These are phyloP conservation scores for Suhomyces kilbournensis DNA, from an alignment of 805 yeast genomes.

Conservation along the genomic window DNA sequence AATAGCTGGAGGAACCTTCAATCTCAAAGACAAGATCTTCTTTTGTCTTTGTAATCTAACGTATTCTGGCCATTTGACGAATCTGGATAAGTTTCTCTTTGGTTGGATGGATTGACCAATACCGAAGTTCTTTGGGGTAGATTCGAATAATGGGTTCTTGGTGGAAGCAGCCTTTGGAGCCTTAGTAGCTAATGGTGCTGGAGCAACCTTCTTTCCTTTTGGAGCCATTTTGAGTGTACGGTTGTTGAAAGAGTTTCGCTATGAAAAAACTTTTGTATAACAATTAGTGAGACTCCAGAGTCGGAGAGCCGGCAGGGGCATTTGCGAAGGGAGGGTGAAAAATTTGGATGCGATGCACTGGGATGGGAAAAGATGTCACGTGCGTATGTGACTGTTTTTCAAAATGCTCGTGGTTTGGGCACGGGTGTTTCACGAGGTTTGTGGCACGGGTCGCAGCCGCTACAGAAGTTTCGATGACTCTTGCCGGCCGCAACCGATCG, in stretches of 20 bases:
- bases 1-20: slow-evolving; percentile 98
- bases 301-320: neutral
- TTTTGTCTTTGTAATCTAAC: slow-evolving; percentile 98
- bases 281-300: neutral
- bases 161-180: slow-evolving; percentile 31
- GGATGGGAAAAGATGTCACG: neutral
- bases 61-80: slow-evolving; percentile 99
- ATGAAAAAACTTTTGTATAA: neutral
- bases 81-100: slow-evolving; percentile 94
- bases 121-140: slow-evolving; percentile 91
- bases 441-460: neutral
- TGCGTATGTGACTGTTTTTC: slow-evolving; percentile 1
- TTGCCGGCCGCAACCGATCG: too few species aligned
- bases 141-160: slow-evolving; percentile 84
- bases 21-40: slow-evolving; percentile 91
- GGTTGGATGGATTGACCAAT: slow-evolving; percentile 95
- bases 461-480: neutral
- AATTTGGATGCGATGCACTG: neutral
- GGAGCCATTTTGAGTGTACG: slow-evolving; percentile 33
- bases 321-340: slow-evolving; percentile 1
- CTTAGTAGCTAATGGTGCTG: slow-evolving; percentile 94
- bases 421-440: neutral
- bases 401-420: neutral
- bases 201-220: slow-evolving; percentile 81
- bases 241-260: slow-evolving; percentile 7